Conservation (phyloP, 2,329 filamentous ascomycete species). For the Botryotinia convoluta region DNA sequence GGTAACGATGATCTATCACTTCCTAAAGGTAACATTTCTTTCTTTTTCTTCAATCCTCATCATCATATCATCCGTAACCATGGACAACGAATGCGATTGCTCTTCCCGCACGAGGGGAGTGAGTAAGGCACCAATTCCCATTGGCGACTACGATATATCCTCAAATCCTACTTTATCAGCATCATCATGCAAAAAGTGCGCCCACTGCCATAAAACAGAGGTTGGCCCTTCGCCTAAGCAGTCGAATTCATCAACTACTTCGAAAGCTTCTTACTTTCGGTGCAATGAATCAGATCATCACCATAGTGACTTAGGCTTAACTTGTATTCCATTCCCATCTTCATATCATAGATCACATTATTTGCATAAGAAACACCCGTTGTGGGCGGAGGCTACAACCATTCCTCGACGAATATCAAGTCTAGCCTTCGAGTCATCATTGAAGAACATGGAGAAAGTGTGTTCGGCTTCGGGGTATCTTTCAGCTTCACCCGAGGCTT, state of each 20-base stretch:
- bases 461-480: too few species aligned
- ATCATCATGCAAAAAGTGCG: background rate
- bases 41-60: constrained; percentile 19
- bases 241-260: background rate
- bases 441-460: background rate
- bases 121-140: constrained; percentile 8
- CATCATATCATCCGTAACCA: constrained; percentile 17
- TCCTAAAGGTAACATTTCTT: constrained; percentile 53
- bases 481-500: background rate
- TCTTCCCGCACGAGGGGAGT: constrained; percentile 7
- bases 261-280: background rate
- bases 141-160: constrained; percentile 2
- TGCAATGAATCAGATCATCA: background rate
- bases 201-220: background rate
- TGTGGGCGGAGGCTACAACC: background rate
- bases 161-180: constrained; percentile 14
- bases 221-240: background rate
- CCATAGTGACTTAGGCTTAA: background rate
- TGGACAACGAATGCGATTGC: constrained; percentile 18
- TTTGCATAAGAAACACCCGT: background rate
- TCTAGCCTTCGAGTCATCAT: background rate
- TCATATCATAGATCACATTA: constrained; percentile 2
- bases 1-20: constrained; percentile 63
- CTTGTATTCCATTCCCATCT: background rate
- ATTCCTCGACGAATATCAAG: constrained; percentile 16